phyloP scores from a whole-genome alignment of 2,329 filamentous ascomycete genomes.

The Pyricularia sp. region DNA sequence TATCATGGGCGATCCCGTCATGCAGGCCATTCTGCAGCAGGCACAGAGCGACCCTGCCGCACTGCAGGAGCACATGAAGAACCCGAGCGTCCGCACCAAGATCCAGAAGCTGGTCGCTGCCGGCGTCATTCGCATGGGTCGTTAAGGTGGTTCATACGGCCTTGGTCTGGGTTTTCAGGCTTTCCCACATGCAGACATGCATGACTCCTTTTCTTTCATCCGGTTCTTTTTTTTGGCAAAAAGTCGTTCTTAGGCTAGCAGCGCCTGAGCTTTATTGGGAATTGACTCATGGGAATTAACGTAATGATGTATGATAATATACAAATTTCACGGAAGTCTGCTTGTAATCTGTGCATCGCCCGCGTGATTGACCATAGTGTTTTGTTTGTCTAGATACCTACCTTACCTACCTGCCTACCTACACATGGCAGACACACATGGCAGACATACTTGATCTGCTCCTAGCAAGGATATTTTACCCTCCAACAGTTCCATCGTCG shows the following conservation, averaged over 20 bases:
- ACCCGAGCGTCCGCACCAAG: conserved; percentile 71
- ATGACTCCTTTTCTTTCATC: not conserved
- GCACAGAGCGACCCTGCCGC: conserved; percentile 87
- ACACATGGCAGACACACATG: no score
- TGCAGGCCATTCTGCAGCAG: conserved; percentile 95
- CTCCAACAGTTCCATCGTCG: not conserved
- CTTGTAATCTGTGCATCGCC: not conserved
- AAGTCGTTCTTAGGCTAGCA: not conserved
- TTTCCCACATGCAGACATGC: conserved; percentile 7
- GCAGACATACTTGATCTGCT: no score
- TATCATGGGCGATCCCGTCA: conserved; percentile 90
- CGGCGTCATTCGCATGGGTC: conserved; percentile 67
- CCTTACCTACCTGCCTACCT: no score
- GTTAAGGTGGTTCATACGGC: not conserved
- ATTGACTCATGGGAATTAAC: not conserved
- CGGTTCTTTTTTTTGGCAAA: not conserved
- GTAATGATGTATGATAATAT: conserved; percentile 1
- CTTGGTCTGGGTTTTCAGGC: conserved; percentile 24
- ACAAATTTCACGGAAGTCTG: not conserved
- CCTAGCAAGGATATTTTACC: no score
- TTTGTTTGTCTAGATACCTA: not conserved
- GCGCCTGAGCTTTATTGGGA: not conserved
- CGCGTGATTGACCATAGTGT: not conserved
- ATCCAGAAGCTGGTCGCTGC: conserved; percentile 91
- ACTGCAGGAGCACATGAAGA: conserved; percentile 94